Percentiles rank a stretch among this genome's conserved stretches.
phyloP scores from a whole-genome alignment of 2,329 filamentous ascomycete genomes.

The Colletotrichum sp. region DNA sequence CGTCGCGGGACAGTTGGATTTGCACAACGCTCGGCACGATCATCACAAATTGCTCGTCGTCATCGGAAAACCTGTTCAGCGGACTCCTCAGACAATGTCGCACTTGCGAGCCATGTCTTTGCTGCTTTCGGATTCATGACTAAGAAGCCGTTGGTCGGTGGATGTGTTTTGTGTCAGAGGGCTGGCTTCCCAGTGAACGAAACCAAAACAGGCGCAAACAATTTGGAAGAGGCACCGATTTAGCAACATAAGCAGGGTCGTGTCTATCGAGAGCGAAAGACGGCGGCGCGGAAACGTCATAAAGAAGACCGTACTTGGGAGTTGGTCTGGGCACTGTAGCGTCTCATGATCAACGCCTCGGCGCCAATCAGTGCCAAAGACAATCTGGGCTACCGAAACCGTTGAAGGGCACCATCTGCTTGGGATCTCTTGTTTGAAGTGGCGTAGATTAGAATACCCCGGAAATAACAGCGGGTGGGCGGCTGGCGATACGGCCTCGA shows the following conservation, averaged over 20 bases:
- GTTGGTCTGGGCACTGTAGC: neutral
- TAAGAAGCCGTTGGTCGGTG: neutral
- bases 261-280: neutral
- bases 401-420: neutral
- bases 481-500: neutral
- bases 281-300: neutral
- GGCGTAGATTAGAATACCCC: neutral
- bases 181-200: neutral
- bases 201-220: neutral
- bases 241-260: neutral
- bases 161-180: neutral
- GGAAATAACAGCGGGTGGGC: conserved; percentile 4
- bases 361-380: neutral
- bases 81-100: neutral
- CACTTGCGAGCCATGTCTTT: neutral
- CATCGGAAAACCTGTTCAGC: neutral
- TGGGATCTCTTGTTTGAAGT: neutral
- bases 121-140: neutral
- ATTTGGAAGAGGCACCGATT: neutral
- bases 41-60: neutral
- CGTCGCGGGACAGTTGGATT: neutral
- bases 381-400: neutral
- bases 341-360: neutral
- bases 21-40: neutral
- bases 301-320: neutral